Evolutionary conservation across 495 filamentous ascomycete species (phyloP), one percentile per base, ranked within the genome.

Genomic region (Daldinia concentrica): DNA sequence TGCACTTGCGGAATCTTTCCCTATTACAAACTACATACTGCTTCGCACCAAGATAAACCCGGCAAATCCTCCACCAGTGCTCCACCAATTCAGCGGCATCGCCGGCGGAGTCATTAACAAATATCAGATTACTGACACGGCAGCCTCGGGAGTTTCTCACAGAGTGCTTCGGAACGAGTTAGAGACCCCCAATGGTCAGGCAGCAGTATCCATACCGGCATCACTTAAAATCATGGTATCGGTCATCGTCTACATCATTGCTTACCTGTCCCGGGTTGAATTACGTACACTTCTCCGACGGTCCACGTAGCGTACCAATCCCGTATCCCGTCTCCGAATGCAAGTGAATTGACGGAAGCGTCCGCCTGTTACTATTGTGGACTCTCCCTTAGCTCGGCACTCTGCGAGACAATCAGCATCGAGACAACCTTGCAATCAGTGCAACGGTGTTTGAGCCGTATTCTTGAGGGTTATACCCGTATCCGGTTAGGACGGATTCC

Each of bases 61-160:
- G 63, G 62, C 58, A 64, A 63, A 63, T 71, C 51, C 50, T 64
- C 59, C 62, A 70, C 56, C 62, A 48, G 60, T 59, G 37, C 72
- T 70, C 72, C 72, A 74, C 72, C 55, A 34, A 34, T 36, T 63
- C 37, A 45, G 73, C 73, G 76, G 76, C 62, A 70, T 76, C 71
- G 63, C 76, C 76, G 76, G 75, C 75, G 73, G 73, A 76, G 73
- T 74, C 63, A 71, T 72, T 71, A 71, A 77, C 73, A 75, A 75
- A 64, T 73, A 71, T 73, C 72, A 77, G 72, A 77, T 66, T 71
- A 63, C 39, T 64, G 27, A 68, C 22, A 52, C 68, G 64, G 68
- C 57, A 72, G 26, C 30, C 27, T 71, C 57, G 60, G 64, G 52
- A 65, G 37, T 24, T 41, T 65, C 59, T 65, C 43, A 19, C 19